These are phyloP conservation scores for Penicillium sp. DNA, from an alignment of 2,329 filamentous ascomycete species.

Conservation along the genomic window DNA sequence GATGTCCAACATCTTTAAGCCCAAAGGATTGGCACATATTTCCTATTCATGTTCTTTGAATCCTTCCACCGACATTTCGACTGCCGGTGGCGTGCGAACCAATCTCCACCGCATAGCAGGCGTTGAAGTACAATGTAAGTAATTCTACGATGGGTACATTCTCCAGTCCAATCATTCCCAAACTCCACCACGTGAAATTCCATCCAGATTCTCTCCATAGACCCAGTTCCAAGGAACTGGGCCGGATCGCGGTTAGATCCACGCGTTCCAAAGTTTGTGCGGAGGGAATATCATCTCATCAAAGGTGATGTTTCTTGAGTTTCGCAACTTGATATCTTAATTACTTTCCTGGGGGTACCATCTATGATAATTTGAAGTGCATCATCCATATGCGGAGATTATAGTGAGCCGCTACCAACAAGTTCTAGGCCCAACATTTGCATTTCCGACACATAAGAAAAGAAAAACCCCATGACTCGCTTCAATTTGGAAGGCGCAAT, in stretches of 20 bases:
- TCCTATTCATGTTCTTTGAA: background rate
- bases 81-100: background rate
- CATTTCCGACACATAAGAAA: background rate
- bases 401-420: no score
- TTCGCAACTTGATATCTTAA: background rate
- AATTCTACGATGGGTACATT: background rate
- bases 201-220: background rate
- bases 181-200: slow-evolving; percentile 1
- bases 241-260: slow-evolving; percentile 27
- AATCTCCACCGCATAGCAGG: background rate
- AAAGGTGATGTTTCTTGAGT: background rate
- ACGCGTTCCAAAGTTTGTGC: slow-evolving; percentile 11
- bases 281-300: background rate
- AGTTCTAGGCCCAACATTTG: background rate
- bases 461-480: background rate
- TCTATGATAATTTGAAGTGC: background rate
- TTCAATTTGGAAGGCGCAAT: background rate
- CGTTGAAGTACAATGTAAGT: background rate
- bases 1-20: background rate
- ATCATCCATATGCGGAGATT: background rate
- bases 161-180: background rate
- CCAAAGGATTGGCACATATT: background rate
- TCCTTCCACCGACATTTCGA: background rate
- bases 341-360: background rate
- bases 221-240: slow-evolving; percentile 21